Evolutionary conservation across 305 asterid species (phyloP).

Genomic region (Withania somnifera): DNA sequence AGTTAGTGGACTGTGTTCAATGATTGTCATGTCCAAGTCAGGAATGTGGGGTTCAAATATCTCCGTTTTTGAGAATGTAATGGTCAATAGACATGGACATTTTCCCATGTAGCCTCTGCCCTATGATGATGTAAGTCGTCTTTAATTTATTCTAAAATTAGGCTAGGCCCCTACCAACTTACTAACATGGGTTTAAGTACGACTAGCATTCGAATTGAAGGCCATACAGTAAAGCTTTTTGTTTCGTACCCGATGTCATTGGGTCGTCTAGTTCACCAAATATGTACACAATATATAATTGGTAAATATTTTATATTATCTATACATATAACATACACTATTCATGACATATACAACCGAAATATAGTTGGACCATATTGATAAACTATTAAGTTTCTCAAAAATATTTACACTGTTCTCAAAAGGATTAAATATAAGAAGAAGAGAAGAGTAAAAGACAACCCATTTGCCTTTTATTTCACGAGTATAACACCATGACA

Average conservation of each 20-base stretch:
- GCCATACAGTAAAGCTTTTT: no score
- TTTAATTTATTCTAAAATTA: background rate
- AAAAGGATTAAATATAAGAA: background rate
- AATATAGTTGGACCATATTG: no score
- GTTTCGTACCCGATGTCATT: background rate
- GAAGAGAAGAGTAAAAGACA: background rate
- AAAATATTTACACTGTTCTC: background rate
- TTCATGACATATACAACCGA: background rate
- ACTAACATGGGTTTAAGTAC: background rate
- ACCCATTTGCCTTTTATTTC: constrained; percentile 28
- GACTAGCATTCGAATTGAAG: background rate
- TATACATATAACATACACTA: no score
- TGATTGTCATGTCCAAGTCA: background rate
- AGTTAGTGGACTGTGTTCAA: no score
- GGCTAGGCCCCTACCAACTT: constrained; percentile 7
- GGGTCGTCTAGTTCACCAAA: background rate
- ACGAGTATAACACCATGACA: constrained; percentile 24
- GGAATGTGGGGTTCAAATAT: background rate
- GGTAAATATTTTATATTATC: no score
- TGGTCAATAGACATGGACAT: background rate
- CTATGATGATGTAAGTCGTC: no score
- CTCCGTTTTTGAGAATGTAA: no score
- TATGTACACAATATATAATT: background rate
- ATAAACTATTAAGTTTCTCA: background rate
- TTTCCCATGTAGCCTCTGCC: background rate